Evolutionary conservation across 2,329 filamentous ascomycete genomes (phyloP).

Genomic region (Lasiodiplodia citricola): DNA sequence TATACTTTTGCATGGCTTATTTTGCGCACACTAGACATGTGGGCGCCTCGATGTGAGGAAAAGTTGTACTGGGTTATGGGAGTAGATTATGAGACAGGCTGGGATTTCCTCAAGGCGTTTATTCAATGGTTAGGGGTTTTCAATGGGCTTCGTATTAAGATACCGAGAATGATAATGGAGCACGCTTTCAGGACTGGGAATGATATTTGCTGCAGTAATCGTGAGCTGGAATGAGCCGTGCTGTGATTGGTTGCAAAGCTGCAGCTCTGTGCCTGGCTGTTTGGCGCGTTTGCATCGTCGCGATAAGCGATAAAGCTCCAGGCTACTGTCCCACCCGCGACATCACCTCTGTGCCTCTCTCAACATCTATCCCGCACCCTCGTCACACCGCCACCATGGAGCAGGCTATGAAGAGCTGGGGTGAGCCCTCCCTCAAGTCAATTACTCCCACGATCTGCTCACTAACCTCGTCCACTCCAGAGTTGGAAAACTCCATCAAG

Average conservation of each 20-base stretch:
- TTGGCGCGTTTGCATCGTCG: slow-evolving; percentile 15
- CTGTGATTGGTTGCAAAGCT: not conserved
- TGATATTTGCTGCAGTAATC: not conserved
- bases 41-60: slow-evolving; percentile 2
- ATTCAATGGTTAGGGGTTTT: not conserved
- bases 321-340: slow-evolving; percentile 7
- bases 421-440: slow-evolving; percentile 45
- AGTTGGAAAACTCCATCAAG: slow-evolving; percentile 82
- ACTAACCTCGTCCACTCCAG: slow-evolving; percentile 52
- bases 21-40: not conserved
- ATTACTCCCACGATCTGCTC: slow-evolving; percentile 31
- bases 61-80: slow-evolving; percentile 3
- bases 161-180: slow-evolving; percentile 4
- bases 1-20: not conserved
- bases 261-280: not conserved
- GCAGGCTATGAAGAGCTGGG: slow-evolving; percentile 65
- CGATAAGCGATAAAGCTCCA: slow-evolving; percentile 26
- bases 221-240: not conserved
- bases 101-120: not conserved
- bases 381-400: slow-evolving; percentile 50
- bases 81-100: not conserved
- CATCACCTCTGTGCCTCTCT: not conserved
- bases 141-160: not conserved
- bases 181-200: not conserved
- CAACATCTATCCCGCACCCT: not conserved